phyloP scores from a whole-genome alignment of 148 eudicot species.

The Linanthus parryae region DNA sequence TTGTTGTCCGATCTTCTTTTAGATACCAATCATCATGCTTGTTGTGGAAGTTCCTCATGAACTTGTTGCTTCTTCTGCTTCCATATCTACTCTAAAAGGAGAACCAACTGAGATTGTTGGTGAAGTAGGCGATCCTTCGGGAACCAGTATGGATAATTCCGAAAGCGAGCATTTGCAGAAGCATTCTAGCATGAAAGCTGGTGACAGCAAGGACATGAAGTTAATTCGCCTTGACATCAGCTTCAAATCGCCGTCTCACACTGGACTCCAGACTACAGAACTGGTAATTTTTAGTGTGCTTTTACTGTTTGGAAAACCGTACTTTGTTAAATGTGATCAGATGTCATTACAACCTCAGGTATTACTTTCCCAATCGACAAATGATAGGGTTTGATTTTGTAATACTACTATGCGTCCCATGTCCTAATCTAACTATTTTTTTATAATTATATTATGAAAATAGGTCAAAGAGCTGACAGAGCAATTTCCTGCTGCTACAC shows the following conservation, averaged over 20 bases:
- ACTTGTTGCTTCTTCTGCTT: conserved; percentile 35
- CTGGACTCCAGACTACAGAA: conserved; percentile 93
- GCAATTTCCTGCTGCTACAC: conserved; percentile 86
- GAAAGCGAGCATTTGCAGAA: conserved; percentile 33
- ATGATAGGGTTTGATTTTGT: too few relatives aligned
- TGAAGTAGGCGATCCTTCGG: conserved; percentile 27
- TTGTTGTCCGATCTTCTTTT: conserved; percentile 15
- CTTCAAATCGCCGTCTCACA: conserved; percentile 89
- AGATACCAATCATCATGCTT: conserved; percentile 98
- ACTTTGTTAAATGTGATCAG: too few relatives aligned
- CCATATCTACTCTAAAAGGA: conserved; percentile 34
- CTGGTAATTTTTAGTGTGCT: conserved; percentile 47
- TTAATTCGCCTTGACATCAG: conserved; percentile 92
- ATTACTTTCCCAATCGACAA: too few relatives aligned
- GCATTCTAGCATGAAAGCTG: conserved; percentile 26
- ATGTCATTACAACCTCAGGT: too few relatives aligned
- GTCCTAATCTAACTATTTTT: conserved; percentile 6
- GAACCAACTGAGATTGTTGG: conserved; percentile 34
- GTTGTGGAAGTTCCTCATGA: conserved; percentile 94
- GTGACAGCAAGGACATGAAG: conserved; percentile 35
- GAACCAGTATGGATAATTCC: conserved; percentile 26
- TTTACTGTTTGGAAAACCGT: too few relatives aligned
- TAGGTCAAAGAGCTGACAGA: conserved; percentile 92
- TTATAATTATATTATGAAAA: conserved; percentile 3
- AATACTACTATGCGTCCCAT: too few relatives aligned